A percentile compares a stretch with the other conserved stretches of the same genome.
phyloP scores from a whole-genome alignment of 345 rosid genomes.

The Populus ilicifolia region DNA sequence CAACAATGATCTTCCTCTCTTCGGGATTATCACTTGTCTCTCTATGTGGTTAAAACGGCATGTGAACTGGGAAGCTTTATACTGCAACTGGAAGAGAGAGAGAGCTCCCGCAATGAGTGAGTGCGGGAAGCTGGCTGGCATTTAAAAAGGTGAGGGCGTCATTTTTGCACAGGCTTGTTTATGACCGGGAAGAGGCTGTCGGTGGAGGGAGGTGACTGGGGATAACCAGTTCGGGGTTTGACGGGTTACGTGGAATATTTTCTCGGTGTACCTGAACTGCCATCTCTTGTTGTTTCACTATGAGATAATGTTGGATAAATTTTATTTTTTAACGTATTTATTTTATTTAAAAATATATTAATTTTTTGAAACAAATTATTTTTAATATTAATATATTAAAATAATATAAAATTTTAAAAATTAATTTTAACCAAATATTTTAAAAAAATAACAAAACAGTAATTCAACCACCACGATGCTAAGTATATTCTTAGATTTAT shows the following conservation, averaged over 20 bases:
- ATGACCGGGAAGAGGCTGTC: slow-evolving; percentile 30
- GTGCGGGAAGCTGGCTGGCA: slow-evolving; percentile 26
- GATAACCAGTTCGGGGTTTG: slow-evolving; percentile 22
- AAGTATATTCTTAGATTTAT: neutral
- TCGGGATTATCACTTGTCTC: slow-evolving; percentile 5
- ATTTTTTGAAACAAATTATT: too few relatives aligned
- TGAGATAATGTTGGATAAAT: too few relatives aligned
- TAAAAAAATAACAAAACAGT: too few relatives aligned
- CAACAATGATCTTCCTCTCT: neutral
- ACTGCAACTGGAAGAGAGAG: neutral
- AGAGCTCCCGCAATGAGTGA: too few relatives aligned
- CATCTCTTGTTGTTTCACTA: neutral
- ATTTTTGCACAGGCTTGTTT: neutral
- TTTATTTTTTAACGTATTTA: too few relatives aligned
- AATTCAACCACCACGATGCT: too few relatives aligned
- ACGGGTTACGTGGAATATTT: slow-evolving; percentile 16
- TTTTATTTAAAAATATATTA: too few relatives aligned
- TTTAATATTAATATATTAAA: too few relatives aligned
- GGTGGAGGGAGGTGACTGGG: slow-evolving; percentile 29
- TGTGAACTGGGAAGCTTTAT: neutral
- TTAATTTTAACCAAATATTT: too few relatives aligned
- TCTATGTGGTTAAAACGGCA: neutral
- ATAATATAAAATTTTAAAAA: too few relatives aligned
- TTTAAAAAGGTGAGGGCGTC: slow-evolving; percentile 17
- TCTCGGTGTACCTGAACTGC: slow-evolving; percentile 26